These are phyloP conservation scores for Aspergillus sp. DNA, from an alignment of 2,329 filamentous ascomycete genomes.

Conservation along the genomic window DNA sequence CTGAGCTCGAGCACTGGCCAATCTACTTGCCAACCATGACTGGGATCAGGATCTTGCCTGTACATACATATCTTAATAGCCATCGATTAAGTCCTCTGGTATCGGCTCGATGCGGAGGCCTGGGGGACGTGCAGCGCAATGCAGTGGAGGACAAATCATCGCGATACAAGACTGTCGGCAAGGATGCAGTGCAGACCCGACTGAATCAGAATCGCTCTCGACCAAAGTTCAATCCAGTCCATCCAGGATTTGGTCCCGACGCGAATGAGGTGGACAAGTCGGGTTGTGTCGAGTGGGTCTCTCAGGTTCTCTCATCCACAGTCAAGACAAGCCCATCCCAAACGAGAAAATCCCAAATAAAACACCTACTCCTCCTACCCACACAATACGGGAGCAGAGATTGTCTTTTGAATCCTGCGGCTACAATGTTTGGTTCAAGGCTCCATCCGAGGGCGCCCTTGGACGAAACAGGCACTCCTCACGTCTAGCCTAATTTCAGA, in stretches of 20 bases:
- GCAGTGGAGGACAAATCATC: neutral
- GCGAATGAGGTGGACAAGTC: neutral
- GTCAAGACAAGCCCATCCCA: too few species aligned
- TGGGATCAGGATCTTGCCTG: neutral
- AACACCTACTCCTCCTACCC: too few species aligned
- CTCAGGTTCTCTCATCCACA: neutral
- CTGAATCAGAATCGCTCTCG: too few species aligned
- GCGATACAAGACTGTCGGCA: neutral
- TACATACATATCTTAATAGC: neutral
- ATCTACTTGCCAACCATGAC: too few species aligned
- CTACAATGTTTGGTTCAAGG: too few species aligned
- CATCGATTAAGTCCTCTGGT: neutral
- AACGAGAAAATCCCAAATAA: neutral
- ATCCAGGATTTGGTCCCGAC: too few species aligned
- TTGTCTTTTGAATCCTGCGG: neutral
- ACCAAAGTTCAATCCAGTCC: too few species aligned
- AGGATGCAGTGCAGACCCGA: neutral
- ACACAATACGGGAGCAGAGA: neutral
- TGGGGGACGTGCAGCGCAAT: neutral
- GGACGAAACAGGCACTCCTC: constrained; percentile 8
- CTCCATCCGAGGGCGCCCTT: too few species aligned
- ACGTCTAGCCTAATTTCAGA: constrained; percentile 12
- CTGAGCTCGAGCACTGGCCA: too few species aligned
- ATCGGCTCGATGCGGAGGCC: neutral
- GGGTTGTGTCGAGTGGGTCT: neutral